Evolutionary conservation across 768 basidiomycete genomes (phyloP).

Genomic region (Auricularia sp.): DNA sequence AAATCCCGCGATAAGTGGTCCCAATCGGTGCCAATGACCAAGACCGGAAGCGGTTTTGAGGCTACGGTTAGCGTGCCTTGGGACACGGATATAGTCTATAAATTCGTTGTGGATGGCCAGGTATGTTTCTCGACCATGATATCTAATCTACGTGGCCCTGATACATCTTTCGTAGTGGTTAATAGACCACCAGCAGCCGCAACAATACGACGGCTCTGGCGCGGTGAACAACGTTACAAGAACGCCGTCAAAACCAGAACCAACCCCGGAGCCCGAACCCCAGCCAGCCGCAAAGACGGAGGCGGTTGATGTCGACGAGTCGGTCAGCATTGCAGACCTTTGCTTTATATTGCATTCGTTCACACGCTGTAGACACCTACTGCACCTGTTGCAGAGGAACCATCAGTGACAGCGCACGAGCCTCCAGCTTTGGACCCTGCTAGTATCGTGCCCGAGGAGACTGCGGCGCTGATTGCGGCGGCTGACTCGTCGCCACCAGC

Average conservation of each 20-base stretch:
- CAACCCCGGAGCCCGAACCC: constrained; percentile 7
- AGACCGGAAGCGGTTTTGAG: constrained; percentile 45
- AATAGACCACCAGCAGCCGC: constrained; percentile 42
- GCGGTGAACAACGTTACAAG: constrained; percentile 62
- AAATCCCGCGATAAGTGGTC: constrained; percentile 41
- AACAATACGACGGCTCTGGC: constrained; percentile 51
- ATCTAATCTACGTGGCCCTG: neutral
- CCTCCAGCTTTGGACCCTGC: no score
- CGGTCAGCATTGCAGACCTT: neutral
- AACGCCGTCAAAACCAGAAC: constrained; percentile 4
- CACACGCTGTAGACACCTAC: constrained; percentile 1
- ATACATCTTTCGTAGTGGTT: constrained; percentile 32
- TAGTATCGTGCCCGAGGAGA: no score
- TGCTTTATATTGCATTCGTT: constrained; percentile 1
- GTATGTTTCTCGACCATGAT: neutral
- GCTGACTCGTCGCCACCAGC: no score
- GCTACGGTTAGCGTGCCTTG: constrained; percentile 48
- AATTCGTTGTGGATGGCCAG: constrained; percentile 66
- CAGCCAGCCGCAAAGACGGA: constrained; percentile 7
- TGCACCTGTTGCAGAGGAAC: constrained; percentile 5
- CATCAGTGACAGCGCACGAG: neutral
- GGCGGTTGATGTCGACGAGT: neutral
- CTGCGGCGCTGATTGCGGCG: no score
- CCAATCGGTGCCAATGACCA: constrained; percentile 43
- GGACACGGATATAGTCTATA: constrained; percentile 57